A percentile compares a stretch with the other conserved stretches of the same genome.
phyloP scores from a whole-genome alignment of 1,284 basidiomycete genomes.

The Malassezia brasiliensis region DNA sequence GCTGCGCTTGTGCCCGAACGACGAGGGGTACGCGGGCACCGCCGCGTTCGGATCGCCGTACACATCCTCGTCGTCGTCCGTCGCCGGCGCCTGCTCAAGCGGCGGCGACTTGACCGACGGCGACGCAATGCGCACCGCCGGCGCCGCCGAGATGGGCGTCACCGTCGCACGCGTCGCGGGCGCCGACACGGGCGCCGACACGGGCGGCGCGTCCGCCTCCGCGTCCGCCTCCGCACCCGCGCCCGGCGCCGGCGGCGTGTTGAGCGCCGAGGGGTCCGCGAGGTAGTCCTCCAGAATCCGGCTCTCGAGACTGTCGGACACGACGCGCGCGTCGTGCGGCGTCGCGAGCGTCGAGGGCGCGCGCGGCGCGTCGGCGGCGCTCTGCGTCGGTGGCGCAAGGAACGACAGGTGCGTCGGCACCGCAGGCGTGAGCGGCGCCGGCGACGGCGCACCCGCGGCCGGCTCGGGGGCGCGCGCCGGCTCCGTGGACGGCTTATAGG shows the following conservation, averaged over 20 bases:
- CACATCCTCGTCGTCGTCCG: background rate
- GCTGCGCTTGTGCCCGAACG: constrained; percentile 32
- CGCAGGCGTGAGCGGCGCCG: constrained; percentile 9
- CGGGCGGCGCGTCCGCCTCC: background rate
- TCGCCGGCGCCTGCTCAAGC: background rate
- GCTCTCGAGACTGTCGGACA: background rate
- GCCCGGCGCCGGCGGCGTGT: background rate
- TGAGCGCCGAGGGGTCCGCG: background rate
- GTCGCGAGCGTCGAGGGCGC: background rate
- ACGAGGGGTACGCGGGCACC: constrained; percentile 27
- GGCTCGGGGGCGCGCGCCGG: too few relatives aligned
- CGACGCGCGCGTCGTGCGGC: background rate
- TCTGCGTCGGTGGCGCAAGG: constrained; percentile 7
- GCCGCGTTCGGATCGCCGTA: background rate
- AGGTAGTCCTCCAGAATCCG: background rate
- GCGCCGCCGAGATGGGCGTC: background rate
- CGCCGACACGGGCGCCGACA: background rate
- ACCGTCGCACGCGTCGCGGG: background rate
- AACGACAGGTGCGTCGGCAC: constrained; percentile 8
- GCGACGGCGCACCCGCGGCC: background rate
- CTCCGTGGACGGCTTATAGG: background rate
- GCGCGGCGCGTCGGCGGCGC: background rate
- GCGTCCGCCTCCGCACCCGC: background rate
- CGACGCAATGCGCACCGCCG: background rate
- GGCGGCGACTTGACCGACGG: background rate